A percentile compares a stretch with the other conserved stretches of the same genome.
phyloP scores from a whole-genome alignment of 75 land plant species.

The Isoetes taiwanensis region DNA sequence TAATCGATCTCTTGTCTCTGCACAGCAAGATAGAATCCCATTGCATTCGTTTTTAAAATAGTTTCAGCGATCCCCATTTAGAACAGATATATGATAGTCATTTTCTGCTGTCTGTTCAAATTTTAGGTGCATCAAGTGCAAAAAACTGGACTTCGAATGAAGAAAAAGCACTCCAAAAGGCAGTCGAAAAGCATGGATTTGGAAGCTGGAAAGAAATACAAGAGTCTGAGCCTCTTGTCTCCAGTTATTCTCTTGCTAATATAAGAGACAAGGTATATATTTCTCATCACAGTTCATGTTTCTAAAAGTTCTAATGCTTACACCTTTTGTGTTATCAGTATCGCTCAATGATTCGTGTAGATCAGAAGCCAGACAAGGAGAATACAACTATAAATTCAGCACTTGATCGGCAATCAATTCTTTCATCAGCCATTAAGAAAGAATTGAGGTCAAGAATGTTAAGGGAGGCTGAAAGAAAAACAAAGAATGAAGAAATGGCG shows the following conservation, averaged over 20 bases:
- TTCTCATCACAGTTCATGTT: not conserved
- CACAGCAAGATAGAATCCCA: not conserved
- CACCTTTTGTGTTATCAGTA: not conserved
- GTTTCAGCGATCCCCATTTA: not conserved
- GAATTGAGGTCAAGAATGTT: constrained; percentile 45
- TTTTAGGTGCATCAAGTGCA: not conserved
- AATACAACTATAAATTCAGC: not conserved
- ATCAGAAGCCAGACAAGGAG: constrained; percentile 3
- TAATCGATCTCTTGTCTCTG: too few species aligned
- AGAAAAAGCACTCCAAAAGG: constrained; percentile 18
- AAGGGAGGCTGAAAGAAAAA: constrained; percentile 22
- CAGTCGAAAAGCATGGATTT: constrained; percentile 28
- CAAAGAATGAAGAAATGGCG: constrained; percentile 36
- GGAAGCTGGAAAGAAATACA: constrained; percentile 47
- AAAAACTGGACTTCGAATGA: constrained; percentile 16
- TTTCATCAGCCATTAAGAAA: constrained; percentile 16
- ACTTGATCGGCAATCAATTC: constrained; percentile 9
- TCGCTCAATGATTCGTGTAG: constrained; percentile 11
- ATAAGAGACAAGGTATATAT: constrained; percentile 19
- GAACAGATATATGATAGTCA: not conserved
- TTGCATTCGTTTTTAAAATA: not conserved
- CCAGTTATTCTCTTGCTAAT: constrained; percentile 8
- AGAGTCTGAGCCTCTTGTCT: constrained; percentile 26
- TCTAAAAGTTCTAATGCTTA: not conserved
- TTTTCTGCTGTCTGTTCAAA: not conserved